Evolutionary conservation across 2,329 filamentous ascomycete species (phyloP).

Genomic region (Sporothrix pseudoabietina): DNA sequence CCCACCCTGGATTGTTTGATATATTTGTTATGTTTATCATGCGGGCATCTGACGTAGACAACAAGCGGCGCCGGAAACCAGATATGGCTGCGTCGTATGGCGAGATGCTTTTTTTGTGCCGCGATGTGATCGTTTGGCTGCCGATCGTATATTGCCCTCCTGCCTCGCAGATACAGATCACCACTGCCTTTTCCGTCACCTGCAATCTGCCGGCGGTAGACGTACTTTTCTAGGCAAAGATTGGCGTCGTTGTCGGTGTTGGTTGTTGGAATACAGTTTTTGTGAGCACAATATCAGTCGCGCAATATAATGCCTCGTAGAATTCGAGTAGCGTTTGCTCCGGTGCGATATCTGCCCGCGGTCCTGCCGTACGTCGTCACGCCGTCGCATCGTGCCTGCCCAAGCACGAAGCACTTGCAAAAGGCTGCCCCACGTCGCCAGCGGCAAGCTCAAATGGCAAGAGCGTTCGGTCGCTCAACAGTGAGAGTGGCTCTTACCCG

Average conservation of each 20-base stretch:
- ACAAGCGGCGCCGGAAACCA: background rate
- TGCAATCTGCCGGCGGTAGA: background rate
- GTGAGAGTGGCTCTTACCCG: conserved; percentile 12
- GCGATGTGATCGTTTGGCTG: background rate
- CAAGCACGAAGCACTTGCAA: conserved; percentile 8
- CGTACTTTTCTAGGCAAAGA: background rate
- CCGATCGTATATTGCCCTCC: background rate
- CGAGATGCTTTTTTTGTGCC: background rate
- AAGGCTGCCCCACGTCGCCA: background rate
- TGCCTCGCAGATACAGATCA: background rate
- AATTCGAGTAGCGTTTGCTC: background rate
- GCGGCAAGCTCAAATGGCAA: conserved; percentile 23
- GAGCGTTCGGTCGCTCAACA: background rate
- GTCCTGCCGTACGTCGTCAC: conserved; percentile 11
- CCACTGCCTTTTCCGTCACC: background rate
- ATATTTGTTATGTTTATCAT: background rate
- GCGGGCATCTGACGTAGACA: conserved; percentile 20
- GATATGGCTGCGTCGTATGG: background rate
- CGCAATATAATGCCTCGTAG: background rate
- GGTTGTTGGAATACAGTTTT: background rate
- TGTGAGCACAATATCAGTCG: background rate
- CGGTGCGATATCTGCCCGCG: conserved; percentile 8
- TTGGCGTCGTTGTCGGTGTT: background rate
- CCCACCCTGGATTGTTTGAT: background rate
- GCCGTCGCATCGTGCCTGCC: conserved; percentile 12